Evolutionary conservation across 805 yeast genomes (phyloP).

Genomic region (Metschnikowia hibisci): DNA sequence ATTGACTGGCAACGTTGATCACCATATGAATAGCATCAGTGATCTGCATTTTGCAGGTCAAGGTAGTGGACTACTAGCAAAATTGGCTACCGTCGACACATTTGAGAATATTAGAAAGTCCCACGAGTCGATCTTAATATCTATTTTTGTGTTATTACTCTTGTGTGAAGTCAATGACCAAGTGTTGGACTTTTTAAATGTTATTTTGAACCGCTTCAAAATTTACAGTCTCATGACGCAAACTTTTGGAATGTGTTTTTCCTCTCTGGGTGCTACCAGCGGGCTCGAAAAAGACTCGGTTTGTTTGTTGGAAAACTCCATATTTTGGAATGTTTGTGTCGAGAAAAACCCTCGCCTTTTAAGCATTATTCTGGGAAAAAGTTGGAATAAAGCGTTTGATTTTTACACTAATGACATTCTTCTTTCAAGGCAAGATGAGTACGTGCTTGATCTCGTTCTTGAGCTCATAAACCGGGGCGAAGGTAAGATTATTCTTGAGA

Average conservation of each 20-base stretch:
- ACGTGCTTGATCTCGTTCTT: slow-evolving; percentile 11
- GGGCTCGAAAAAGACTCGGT: slow-evolving; percentile 15
- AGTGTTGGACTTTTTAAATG: slow-evolving; percentile 22
- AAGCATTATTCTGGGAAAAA: slow-evolving; percentile 16
- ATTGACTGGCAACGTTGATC: slow-evolving; percentile 17
- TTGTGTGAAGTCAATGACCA: slow-evolving; percentile 31
- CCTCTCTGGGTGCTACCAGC: slow-evolving; percentile 11
- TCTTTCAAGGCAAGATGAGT: slow-evolving; percentile 4
- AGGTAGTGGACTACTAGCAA: slow-evolving; percentile 22
- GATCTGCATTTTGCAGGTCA: slow-evolving; percentile 9
- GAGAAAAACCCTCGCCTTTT: slow-evolving; percentile 18
- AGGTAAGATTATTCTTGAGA: slow-evolving; percentile 7
- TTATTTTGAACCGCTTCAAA: slow-evolving; percentile 22
- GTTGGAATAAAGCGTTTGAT: slow-evolving; percentile 27
- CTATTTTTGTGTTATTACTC: slow-evolving; percentile 28
- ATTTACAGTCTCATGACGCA: slow-evolving; percentile 23
- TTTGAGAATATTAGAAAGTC: slow-evolving; percentile 27
- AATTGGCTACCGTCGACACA: slow-evolving; percentile 21
- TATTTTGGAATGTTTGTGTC: slow-evolving; percentile 30
- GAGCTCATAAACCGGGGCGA: slow-evolving; percentile 16
- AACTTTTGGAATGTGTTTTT: slow-evolving; percentile 27
- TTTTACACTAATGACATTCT: slow-evolving; percentile 19
- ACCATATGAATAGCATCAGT: slow-evolving; percentile 1
- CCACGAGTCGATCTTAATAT: slow-evolving; percentile 30
- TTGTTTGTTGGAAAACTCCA: slow-evolving; percentile 22